Evolutionary conservation across 352 stramenopile species (phyloP).

Genomic region (Phytophthora gonapodyides): DNA sequence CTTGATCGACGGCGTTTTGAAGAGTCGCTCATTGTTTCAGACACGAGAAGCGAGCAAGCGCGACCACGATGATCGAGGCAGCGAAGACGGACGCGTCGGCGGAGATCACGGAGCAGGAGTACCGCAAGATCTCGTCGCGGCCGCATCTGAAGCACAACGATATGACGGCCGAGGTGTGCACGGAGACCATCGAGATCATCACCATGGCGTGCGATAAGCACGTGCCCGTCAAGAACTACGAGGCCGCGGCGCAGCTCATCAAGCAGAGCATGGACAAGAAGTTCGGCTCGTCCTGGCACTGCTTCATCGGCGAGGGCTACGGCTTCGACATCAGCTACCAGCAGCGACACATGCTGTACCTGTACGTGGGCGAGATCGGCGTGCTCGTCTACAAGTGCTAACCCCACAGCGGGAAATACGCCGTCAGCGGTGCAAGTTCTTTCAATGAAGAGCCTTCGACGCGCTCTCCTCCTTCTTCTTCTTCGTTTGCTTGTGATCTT

Average conservation of each 20-base stretch:
- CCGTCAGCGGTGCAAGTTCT: constrained; percentile 1
- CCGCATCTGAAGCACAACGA: constrained; percentile 85
- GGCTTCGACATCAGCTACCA: constrained; percentile 97
- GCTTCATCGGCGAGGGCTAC: constrained; percentile 96
- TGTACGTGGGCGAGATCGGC: constrained; percentile 94
- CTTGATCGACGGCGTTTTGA: not conserved
- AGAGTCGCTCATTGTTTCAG: constrained; percentile 15
- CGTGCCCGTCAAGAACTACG: constrained; percentile 93
- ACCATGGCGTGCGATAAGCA: constrained; percentile 97
- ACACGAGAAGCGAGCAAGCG: not conserved
- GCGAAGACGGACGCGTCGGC: constrained; percentile 43
- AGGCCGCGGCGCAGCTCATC: constrained; percentile 91
- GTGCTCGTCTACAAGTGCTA: constrained; percentile 97
- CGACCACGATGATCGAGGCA: constrained; percentile 56
- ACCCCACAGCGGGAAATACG: constrained; percentile 3
- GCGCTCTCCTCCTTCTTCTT: constrained; percentile 11
- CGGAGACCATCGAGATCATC: constrained; percentile 95
- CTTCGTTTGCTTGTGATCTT: constrained; percentile 15
- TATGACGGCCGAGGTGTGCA: constrained; percentile 95
- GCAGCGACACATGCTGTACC: constrained; percentile 95
- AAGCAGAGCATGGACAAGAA: constrained; percentile 98
- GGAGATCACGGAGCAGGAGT: constrained; percentile 76
- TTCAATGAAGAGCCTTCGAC: constrained; percentile 14
- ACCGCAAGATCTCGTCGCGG: constrained; percentile 85
- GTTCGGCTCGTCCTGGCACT: constrained; percentile 96